Evolutionary conservation across 169 alveolate genomes (phyloP), one percentile per base, ranked within the genome.

Genomic region (Eimeria sp.): DNA sequence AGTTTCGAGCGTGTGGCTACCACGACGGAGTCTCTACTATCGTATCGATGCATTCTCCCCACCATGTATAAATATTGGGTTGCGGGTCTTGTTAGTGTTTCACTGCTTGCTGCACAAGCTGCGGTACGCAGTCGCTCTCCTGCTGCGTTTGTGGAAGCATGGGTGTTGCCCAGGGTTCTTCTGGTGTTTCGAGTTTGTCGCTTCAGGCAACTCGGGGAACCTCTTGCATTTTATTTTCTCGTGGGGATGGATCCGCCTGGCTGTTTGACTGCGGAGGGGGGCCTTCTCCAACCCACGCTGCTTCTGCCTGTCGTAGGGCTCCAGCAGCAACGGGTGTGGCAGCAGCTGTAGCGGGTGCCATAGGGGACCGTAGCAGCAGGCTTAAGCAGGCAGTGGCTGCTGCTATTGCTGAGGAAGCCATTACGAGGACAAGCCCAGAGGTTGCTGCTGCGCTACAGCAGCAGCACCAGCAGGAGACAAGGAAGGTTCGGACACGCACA

Each of bases 231-330:
- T 43, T 93, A 73, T 93, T 93, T 67, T 82, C 88, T 18, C 87
- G 94, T 20, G 96, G 96, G 18, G 96, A 93, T 54, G 96, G 96
- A n/a, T 75, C 83, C 22, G 90, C 96, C 5, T 93, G 96, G 96
- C 94, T 93, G 43, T 93, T 93, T 58, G 96, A 93, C 43, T 93
- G 96, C 49, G 96, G 96, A 20, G 96, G 96, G 14, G 96, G 96
- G 10, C 92, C 96, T 2, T 93, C 96, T 45, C 94, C 95, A 27
- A 72, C 87, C 13, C 65, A 65, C 72, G 67, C 95, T 65, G 87
- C 84, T 67, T 20, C 95, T n/a, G 84, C 78, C 70, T 49, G 83
- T 14, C 87, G 84, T 45, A 47, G 84, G 45, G 72, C 54, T 25
- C 30, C 87, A 27, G 30, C 95, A 45, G 63, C 76, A 70, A 87